Evolutionary conservation across 345 rosid species (phyloP), one percentile per base, ranked within the genome.

Genomic region (Salix suchowensis): DNA sequence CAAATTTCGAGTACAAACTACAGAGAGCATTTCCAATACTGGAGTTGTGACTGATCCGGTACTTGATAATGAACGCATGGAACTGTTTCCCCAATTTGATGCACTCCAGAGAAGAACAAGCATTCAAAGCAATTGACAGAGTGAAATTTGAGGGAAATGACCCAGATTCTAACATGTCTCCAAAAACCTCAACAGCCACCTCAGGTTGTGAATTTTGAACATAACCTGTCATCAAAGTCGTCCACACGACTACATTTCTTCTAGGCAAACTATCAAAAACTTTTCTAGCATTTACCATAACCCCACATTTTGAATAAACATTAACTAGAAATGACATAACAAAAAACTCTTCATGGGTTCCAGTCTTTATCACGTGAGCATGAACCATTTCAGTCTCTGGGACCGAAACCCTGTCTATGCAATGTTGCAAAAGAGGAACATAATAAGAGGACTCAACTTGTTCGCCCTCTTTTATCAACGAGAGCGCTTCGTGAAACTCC

Each of bases 11-110:
- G 85, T 90, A 90, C 23, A 88, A 77, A 78, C 83, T 83, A 71
- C 90, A 88, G 11, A 90, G 89, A n/a, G 93, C 78, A 83, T 88
- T 88, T 55, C 91, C 91, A 73, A 88, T 80, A 65, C 91, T 87
- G 0, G 88, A 28, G 40, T 85, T 85, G 15, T 76, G 75, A 21
- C 83, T 88, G 64, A 79, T 71, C 80, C 55, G 52, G 76, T 88
- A 87, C 77, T 90, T 90, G 39, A 88, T 76, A 73, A 75, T 67
- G 40, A 80, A 84, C 26, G 82, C 93, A 73, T 90, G 93, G 68
- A 88, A 80, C 69, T 90, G 93, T 72, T 80, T 83, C 67, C 87
- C 91, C 52, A 88, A 50, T 71, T 82, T 71, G 24, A 80, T 34
- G 24, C 81, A 87, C 16, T 67, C 50, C 78, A 83, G 15, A 4